phyloP scores from a whole-genome alignment of 352 stramenopile genomes.

The Pythium rishiriense region DNA sequence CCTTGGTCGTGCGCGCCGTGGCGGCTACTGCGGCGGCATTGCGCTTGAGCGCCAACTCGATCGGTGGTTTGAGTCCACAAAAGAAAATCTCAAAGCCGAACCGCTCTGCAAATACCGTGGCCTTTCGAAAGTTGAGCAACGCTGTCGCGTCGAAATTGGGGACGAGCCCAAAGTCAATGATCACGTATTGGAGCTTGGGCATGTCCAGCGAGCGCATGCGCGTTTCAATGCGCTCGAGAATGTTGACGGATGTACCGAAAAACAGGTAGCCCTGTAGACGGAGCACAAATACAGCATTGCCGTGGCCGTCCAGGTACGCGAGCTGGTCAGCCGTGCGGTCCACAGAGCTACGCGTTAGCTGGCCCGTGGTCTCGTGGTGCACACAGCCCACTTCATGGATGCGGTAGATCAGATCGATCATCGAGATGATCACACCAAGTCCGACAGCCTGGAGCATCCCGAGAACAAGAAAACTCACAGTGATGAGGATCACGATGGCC shows the following conservation, averaged over 20 bases:
- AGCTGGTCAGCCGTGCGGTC: constrained; percentile 66
- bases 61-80: constrained; percentile 52
- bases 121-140: constrained; percentile 75
- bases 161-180: constrained; percentile 83
- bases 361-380: constrained; percentile 71
- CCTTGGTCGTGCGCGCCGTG: constrained; percentile 5
- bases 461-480: constrained; percentile 66
- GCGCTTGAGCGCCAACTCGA: constrained; percentile 20
- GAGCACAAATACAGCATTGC: constrained; percentile 67
- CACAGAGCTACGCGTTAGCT: constrained; percentile 61
- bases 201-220: constrained; percentile 62
- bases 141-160: constrained; percentile 77
- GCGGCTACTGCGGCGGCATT: constrained; percentile 7
- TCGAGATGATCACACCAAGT: constrained; percentile 77
- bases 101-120: constrained; percentile 53
- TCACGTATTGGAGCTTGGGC: constrained; percentile 55
- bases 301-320: constrained; percentile 50
- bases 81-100: constrained; percentile 83
- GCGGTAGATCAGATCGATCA: constrained; percentile 76
- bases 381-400: constrained; percentile 81
- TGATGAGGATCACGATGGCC: constrained; percentile 64
- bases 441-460: constrained; percentile 75
- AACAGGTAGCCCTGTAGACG: constrained; percentile 80
- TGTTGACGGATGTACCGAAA: constrained; percentile 81
- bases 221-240: constrained; percentile 74